Base-by-base conservation (phyloP, 345 rosid species). In the Clarkia xantiana region DNA sequence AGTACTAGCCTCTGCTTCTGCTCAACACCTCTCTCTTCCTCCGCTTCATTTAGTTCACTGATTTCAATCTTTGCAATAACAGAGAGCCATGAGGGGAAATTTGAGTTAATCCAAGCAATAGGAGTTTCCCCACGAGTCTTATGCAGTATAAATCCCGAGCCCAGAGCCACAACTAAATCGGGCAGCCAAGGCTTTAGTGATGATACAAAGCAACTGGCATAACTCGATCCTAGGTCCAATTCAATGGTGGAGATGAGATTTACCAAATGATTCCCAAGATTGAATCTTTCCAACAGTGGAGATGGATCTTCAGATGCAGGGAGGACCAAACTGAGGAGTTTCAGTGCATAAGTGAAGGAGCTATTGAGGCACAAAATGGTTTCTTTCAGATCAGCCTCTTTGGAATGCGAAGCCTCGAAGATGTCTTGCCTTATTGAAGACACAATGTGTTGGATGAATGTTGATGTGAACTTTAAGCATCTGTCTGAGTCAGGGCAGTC, bases 121-220 rank as follows among this genome's bases (percentile, higher is more conserved):
- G 63, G 61, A 9, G 25, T 59, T 56, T 71, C 86, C 40, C 18
- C 60, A 14, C 62, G 60, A 55, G 55, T 73, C 47, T 59, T 63
- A 43, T 67, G 47, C 16, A 67, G 64, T 59, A 79, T 53, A 60
- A 74, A 62, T 39, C 65, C 56, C 52, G 71, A 78, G 46, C 83
- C 96, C 56, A 91, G 55, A 54, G 80, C 85, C 57, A 91, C 80
- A 71, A 81, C 61, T 68, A 86, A 54, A 80, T 91, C 98, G 43
- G 96, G 93, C 58, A 91, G 62, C 94, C 98, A 91, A 44, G 81
- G 69, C 68, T 67, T 84, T 42, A 71, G 68, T 52, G 62, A 79
- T 42, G 81, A 62, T 50, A 79, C 44, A 58, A 86, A 63, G 29
- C 76, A 73, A 39, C 67, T 66, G 18, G 87, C 84, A 11, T 56